Conservation (phyloP, 2,329 filamentous ascomycete genomes). For the Alternaria gaisen region DNA sequence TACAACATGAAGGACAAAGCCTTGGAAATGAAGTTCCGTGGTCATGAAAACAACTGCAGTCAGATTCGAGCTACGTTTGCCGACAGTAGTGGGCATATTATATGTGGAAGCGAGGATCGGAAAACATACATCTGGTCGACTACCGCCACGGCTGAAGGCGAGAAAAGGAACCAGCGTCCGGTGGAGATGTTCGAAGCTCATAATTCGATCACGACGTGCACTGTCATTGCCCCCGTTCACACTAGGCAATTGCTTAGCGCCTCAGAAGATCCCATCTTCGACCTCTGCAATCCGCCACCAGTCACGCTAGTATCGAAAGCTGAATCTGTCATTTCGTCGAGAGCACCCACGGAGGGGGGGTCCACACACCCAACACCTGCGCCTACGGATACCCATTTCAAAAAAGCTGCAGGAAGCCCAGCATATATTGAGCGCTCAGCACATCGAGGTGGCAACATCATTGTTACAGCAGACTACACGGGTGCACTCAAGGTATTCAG, state of each 20-base stretch:
- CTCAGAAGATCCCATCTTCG: constrained; percentile 92
- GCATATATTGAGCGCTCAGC: constrained; percentile 78
- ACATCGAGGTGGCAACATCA: constrained; percentile 85
- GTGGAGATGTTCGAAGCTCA: constrained; percentile 93
- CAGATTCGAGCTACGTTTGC: constrained; percentile 92
- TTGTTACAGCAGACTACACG: constrained; percentile 87
- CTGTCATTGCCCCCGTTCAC: constrained; percentile 81
- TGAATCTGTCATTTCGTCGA: constrained; percentile 66
- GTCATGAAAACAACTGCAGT: constrained; percentile 87
- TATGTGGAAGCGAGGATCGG: constrained; percentile 91
- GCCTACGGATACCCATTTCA: constrained; percentile 47
- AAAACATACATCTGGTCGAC: constrained; percentile 91
- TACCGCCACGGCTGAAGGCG: constrained; percentile 65
- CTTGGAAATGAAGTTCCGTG: constrained; percentile 88
- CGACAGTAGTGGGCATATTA: constrained; percentile 84
- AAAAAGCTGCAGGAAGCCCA: constrained; percentile 70
- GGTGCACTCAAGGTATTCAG: constrained; percentile 94
- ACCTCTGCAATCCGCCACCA: constrained; percentile 93
- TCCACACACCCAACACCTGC: constrained; percentile 46
- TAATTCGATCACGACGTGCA: constrained; percentile 86
- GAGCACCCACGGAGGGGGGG: constrained; percentile 55
- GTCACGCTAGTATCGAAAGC: constrained; percentile 80
- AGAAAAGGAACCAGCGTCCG: constrained; percentile 79
- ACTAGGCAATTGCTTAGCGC: constrained; percentile 79
- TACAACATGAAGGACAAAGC: constrained; percentile 88